Evolutionary conservation across 495 filamentous ascomycete genomes (phyloP), one percentile per base, ranked within the genome.

Genomic region (Hyaloscypha variabilis): DNA sequence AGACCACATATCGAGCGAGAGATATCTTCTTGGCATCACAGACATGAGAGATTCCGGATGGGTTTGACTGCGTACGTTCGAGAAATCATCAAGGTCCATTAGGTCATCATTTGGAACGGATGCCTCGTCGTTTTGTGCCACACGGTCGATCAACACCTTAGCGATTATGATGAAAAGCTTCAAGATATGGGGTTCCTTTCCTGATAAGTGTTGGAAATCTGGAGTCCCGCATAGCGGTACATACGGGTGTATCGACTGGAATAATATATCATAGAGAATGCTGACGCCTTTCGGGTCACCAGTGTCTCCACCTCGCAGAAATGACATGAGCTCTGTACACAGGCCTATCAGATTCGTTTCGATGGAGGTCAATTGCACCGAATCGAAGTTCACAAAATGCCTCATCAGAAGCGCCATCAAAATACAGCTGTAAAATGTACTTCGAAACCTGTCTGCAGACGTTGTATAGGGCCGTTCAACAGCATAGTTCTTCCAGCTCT

Each of bases 81-180:
- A 83, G 29, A 93, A 87, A 67, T 69, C 60, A 51, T 97, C 93
- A 25, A 96, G 72, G 63, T 97, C 93, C 91, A 96, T 93, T 17
- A 77, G 67, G 69, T 94, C 88, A 36, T 77, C 75, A 14, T 52
- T 36, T 28, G 31, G 58, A 13, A 42, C 26, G 6, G 26, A 28
- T 6, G 36, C 8, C 51, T 17, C 53, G 51, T 34, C 60, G 55
- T n/a, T 62, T 34, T 36, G 67, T 56, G 29, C 57, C 39, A 55
- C 42, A 63, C 25, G 63, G 42, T 64, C 51, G 31, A 61, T 50
- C 26, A 62, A 51, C 58, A 69, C 11, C 28, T 68, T 53, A 63
- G 68, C 56, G 23, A 75, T 34, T 60, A 51, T 11, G 68, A 64
- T 34, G 68, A 77, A 52, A 58, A 78, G 71, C n/a, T 53, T 52